Evolutionary conservation across 2,329 filamentous ascomycete species (phyloP).

Genomic region (Mycosphaerella sp.): DNA sequence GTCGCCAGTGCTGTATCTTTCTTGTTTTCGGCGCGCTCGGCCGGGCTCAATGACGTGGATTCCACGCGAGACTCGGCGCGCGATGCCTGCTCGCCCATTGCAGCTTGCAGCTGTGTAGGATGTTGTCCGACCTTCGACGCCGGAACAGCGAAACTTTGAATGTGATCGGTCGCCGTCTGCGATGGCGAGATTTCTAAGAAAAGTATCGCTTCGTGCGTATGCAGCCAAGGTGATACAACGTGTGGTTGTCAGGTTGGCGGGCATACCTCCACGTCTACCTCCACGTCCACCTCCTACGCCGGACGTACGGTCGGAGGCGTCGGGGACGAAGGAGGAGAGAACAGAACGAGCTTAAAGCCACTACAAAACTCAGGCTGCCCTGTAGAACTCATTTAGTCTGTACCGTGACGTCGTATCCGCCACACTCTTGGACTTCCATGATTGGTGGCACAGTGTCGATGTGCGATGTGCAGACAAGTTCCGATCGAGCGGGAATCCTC

Average conservation of each 20-base stretch:
- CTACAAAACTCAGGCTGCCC: too few relatives aligned
- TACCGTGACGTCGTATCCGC: constrained; percentile 1
- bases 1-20: neutral
- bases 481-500: constrained; percentile 2
- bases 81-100: neutral
- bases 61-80: constrained; percentile 1
- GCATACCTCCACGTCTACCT: too few relatives aligned
- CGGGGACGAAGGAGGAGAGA: too few relatives aligned
- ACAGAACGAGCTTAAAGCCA: too few relatives aligned
- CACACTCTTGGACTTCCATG: neutral
- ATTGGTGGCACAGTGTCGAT: constrained; percentile 2
- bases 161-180: neutral
- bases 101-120: neutral
- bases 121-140: neutral
- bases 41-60: constrained; percentile 5
- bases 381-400: neutral
- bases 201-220: neutral
- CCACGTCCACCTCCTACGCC: too few relatives aligned
- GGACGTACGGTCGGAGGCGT: too few relatives aligned
- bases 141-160: neutral
- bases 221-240: neutral
- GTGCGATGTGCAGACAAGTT: constrained; percentile 8
- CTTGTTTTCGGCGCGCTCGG: neutral
- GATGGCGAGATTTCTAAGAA: neutral
- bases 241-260: neutral